A percentile compares a stretch with the other conserved stretches of the same genome.
Evolutionary conservation across 805 yeast genomes (phyloP).

Genomic region (Cyberlindnera americana): DNA sequence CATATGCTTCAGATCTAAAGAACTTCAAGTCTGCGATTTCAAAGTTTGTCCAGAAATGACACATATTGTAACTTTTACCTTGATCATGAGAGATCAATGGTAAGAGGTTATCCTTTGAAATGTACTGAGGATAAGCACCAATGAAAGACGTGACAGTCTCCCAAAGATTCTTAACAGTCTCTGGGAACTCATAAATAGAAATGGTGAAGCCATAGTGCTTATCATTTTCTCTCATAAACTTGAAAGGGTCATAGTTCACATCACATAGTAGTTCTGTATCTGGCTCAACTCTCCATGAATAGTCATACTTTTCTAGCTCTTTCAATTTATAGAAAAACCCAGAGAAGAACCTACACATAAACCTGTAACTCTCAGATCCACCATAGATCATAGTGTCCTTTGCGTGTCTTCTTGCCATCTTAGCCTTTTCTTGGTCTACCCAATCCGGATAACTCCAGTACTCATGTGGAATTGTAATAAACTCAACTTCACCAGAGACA

Average conservation of each 20-base stretch:
- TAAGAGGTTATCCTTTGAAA: constrained; percentile 54
- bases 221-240: constrained; percentile 56
- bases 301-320: constrained; percentile 43
- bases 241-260: constrained; percentile 49
- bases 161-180: constrained; percentile 53
- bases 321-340: constrained; percentile 55
- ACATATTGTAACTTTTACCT: constrained; percentile 44
- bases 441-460: constrained; percentile 47
- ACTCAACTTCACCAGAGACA: constrained; percentile 41
- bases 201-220: constrained; percentile 76
- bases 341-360: constrained; percentile 73
- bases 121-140: constrained; percentile 38
- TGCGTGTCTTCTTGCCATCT: constrained; percentile 26
- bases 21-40: constrained; percentile 53
- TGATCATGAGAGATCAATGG: constrained; percentile 46
- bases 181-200: constrained; percentile 65
- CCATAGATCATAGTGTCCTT: constrained; percentile 42
- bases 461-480: constrained; percentile 39
- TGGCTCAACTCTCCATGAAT: constrained; percentile 63
- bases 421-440: constrained; percentile 36
- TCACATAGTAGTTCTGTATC: constrained; percentile 54
- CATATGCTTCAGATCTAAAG: constrained; percentile 44
- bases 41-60: constrained; percentile 67
- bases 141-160: constrained; percentile 43
- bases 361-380: constrained; percentile 46